A percentile compares a stretch with the other conserved stretches of the same genome.
Conservation (phyloP, 306 rosid species). For the Purshia tridentata region DNA sequence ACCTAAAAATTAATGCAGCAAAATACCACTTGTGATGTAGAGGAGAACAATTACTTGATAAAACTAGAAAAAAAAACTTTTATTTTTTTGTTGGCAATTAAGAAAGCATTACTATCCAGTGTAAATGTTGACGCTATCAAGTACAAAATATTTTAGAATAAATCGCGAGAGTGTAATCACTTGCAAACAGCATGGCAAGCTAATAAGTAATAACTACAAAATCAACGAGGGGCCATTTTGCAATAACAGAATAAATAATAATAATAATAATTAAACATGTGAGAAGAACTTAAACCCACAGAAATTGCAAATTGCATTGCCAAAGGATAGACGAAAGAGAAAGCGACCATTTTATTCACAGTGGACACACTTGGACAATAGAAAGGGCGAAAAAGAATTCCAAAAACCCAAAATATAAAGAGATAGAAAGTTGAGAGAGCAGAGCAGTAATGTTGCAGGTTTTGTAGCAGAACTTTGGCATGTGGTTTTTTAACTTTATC, state of each 20-base stretch:
- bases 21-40: too few relatives aligned
- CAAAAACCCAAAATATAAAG: slow-evolving; percentile 2
- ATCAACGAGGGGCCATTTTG: not conserved
- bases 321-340: slow-evolving; percentile 31
- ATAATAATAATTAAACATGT: not conserved
- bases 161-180: too few relatives aligned
- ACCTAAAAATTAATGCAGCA: too few relatives aligned
- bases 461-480: slow-evolving; percentile 64
- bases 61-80: too few relatives aligned
- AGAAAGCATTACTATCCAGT: too few relatives aligned
- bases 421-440: slow-evolving; percentile 28
- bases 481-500: slow-evolving; percentile 69
- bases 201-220: too few relatives aligned
- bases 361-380: slow-evolving; percentile 7
- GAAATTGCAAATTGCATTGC: slow-evolving; percentile 7
- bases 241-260: not conserved
- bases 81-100: too few relatives aligned
- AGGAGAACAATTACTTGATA: too few relatives aligned
- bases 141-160: too few relatives aligned
- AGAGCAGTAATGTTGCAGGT: slow-evolving; percentile 65
- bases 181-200: too few relatives aligned
- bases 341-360: slow-evolving; percentile 57
- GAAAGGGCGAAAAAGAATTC: slow-evolving; percentile 20
- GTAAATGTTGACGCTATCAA: too few relatives aligned
- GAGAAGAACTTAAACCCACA: slow-evolving; percentile 17